Evolutionary conservation across 805 yeast genomes (phyloP), one percentile per base, ranked within the genome.

Genomic region (Candida easanensis): DNA sequence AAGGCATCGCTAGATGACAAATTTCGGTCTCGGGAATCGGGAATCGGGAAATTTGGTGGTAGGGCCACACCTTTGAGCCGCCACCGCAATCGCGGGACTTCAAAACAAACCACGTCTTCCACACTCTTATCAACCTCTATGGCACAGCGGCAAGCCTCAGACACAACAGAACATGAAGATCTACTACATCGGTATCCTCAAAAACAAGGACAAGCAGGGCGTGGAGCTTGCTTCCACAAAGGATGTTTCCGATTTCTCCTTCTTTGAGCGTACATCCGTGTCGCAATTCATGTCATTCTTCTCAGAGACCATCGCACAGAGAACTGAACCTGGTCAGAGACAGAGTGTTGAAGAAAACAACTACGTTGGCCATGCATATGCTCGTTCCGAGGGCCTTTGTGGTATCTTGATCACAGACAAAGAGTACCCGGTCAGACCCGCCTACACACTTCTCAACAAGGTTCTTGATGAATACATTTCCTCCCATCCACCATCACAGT

Each of bases 401-500:
- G 96, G 96, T 50, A 96, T 93, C 26, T 68, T 93, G 48, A 86
- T 93, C 63, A 80, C 96, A 35, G 99, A 93, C 64, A 86, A 87
- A 64, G 97, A 91, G 54, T 93, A 93, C 66, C 99, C 98, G 2
- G 91, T 88, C 25, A 78, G 99, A 62, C 98, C 97, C 13, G 98
- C 97, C 1, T 91, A 88, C 67, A 87, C 97, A 2, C 71, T 93
- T 46, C 76, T 93, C 58, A 91, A 91, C 74, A 91, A 88, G 68
- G 71, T 91, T 18, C 73, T 88, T 54, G 99, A 93, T 57, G 98
- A 91, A 65, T 93, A 88, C 66, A 69, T 91, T 42, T 73, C 90
- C 11, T 80, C 83, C 50, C 89, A 86, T 63, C 96, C 97, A 11
- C 75, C 80, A 36, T 61, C 65, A 16, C 81, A 83, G 50, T 89